These are phyloP conservation scores for Psilocybe sp. DNA, from an alignment of 768 basidiomycete species.

Conservation along the genomic window DNA sequence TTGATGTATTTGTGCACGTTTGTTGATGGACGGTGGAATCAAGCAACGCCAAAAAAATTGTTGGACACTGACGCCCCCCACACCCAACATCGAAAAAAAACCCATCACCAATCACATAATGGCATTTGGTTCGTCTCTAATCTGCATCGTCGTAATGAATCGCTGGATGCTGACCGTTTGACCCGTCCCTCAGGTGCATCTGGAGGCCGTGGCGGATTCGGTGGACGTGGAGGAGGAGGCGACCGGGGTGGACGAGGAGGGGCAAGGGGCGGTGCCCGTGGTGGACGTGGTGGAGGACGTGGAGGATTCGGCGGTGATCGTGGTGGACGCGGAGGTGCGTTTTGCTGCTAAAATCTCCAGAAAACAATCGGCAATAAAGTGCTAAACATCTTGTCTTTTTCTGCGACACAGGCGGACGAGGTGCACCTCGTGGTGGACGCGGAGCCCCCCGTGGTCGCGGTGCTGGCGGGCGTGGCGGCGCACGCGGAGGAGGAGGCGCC, in stretches of 20 bases:
- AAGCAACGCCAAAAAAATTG: conserved; percentile 6
- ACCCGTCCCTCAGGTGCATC: conserved; percentile 20
- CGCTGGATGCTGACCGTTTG: background rate
- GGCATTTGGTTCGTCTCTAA: conserved; percentile 4
- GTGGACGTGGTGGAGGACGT: conserved; percentile 44
- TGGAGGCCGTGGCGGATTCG: conserved; percentile 42
- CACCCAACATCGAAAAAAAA: conserved; percentile 7
- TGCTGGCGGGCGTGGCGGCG: conserved; percentile 49
- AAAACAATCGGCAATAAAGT: background rate
- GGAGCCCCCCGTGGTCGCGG: conserved; percentile 33
- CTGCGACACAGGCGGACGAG: conserved; percentile 12
- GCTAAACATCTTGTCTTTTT: conserved; percentile 4
- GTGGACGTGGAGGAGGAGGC: conserved; percentile 39
- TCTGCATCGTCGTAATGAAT: background rate
- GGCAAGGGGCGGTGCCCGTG: conserved; percentile 33
- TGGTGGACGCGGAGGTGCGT: conserved; percentile 39
- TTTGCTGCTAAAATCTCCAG: conserved; percentile 5
- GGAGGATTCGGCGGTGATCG: conserved; percentile 41
- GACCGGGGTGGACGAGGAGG: conserved; percentile 45
- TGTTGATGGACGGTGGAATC: background rate
- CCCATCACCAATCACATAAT: conserved; percentile 8
- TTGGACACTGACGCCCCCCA: conserved; percentile 5
- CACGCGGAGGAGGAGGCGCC: conserved; percentile 78
- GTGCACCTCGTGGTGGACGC: conserved; percentile 29
- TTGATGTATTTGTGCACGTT: too few relatives aligned